These are phyloP conservation scores for Microstegium vimineum DNA, from an alignment of 176 grass and related monocot species.

Conservation along the genomic window DNA sequence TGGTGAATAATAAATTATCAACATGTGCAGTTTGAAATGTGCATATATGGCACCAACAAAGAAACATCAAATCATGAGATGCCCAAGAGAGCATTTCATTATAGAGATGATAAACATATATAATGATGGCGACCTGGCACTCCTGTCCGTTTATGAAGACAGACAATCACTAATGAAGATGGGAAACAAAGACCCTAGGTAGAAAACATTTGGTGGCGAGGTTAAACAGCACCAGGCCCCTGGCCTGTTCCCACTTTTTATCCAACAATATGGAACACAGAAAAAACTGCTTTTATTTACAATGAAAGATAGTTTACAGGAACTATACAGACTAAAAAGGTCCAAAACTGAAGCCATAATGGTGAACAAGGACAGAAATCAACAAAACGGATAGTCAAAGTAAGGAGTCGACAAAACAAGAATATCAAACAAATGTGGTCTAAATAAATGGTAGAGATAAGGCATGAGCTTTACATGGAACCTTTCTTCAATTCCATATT, in stretches of 20 bases:
- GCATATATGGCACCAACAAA: background rate
- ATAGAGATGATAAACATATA: background rate
- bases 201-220: background rate
- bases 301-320: background rate
- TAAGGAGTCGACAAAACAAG: background rate
- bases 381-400: background rate
- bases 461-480: background rate
- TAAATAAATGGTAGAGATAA: background rate
- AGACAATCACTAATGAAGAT: background rate
- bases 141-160: background rate
- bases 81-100: background rate
- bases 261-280: background rate
- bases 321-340: background rate
- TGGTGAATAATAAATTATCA: background rate
- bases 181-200: background rate
- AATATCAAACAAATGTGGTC: background rate
- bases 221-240: background rate
- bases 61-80: background rate
- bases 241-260: background rate
- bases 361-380: background rate
- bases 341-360: background rate
- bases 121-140: background rate
- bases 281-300: constrained; percentile 2
- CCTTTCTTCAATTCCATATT: background rate
- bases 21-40: background rate